Conservation (phyloP, 176 grass and related monocot genomes). For the Triticum turgidum region DNA sequence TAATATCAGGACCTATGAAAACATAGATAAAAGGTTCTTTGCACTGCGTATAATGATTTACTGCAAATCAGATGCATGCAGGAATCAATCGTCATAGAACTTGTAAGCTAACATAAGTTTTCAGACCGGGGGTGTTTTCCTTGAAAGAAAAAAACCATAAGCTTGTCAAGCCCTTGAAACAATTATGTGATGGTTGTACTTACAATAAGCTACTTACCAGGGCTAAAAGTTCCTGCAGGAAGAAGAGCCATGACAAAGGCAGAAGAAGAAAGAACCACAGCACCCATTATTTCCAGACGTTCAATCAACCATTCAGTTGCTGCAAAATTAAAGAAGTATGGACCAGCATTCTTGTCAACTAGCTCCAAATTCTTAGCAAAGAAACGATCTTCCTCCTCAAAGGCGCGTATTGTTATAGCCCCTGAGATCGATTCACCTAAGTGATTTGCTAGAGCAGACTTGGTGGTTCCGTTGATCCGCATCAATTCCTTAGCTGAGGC, state of each 20-base stretch:
- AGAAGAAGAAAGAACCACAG: constrained; percentile 68
- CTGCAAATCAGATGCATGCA: constrained; percentile 4
- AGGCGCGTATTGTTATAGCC: constrained; percentile 80
- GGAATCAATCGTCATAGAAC: constrained; percentile 1
- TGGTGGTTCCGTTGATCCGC: constrained; percentile 90
- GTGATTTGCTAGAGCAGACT: constrained; percentile 83
- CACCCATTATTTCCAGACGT: constrained; percentile 74
- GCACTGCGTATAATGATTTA: not conserved
- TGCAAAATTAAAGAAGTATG: constrained; percentile 82
- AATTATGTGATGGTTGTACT: not conserved
- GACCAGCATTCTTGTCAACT: constrained; percentile 83
- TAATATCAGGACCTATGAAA: constrained; percentile 4
- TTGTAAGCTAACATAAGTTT: not conserved
- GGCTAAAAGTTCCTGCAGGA: constrained; percentile 75
- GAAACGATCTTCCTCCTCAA: constrained; percentile 79
- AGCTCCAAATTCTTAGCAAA: constrained; percentile 74
- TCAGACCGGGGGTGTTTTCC: too few species aligned
- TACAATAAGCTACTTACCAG: constrained; percentile 49
- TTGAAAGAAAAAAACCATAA: too few species aligned
- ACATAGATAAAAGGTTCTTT: not conserved
- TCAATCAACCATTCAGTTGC: constrained; percentile 89
- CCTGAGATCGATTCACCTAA: constrained; percentile 82
- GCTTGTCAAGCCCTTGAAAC: not conserved
- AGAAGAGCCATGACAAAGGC: constrained; percentile 81
- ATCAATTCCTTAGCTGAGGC: constrained; percentile 90